These are phyloP conservation scores for Diaporthe humulicola DNA, from an alignment of 2,329 filamentous ascomycete genomes.

Conservation along the genomic window DNA sequence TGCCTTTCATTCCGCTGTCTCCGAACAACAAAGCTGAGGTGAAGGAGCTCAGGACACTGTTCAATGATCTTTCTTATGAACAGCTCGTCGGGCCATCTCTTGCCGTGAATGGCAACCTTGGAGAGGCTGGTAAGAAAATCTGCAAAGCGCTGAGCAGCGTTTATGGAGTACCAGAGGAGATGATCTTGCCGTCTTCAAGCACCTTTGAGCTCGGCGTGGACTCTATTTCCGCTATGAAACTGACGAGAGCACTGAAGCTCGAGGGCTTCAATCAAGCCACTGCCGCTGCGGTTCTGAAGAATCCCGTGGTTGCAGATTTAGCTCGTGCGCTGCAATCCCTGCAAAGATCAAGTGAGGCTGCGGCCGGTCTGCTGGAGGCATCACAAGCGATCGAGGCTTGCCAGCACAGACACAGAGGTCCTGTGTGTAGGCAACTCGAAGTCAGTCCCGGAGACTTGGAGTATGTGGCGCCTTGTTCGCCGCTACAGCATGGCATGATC, in stretches of 20 bases:
- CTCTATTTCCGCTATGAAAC: conserved; percentile 84
- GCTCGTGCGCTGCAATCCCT: conserved; percentile 51
- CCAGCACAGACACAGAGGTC: conserved; percentile 69
- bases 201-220: conserved; percentile 91
- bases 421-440: conserved; percentile 65
- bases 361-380: conserved; percentile 57
- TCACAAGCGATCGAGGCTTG: conserved; percentile 75
- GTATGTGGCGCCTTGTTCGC: conserved; percentile 84
- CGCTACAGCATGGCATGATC: conserved; percentile 89
- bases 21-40: conserved; percentile 91
- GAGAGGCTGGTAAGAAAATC: conserved; percentile 60
- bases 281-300: conserved; percentile 76
- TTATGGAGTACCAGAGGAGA: conserved; percentile 56
- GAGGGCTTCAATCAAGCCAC: conserved; percentile 72
- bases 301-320: conserved; percentile 65
- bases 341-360: conserved; percentile 31
- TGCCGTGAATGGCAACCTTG: conserved; percentile 43
- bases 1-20: conserved; percentile 82
- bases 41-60: conserved; percentile 77
- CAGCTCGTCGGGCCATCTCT: conserved; percentile 71
- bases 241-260: conserved; percentile 74
- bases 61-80: conserved; percentile 70
- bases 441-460: conserved; percentile 71
- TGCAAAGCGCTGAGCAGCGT: conserved; percentile 67
- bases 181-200: conserved; percentile 69